A percentile compares a stretch with the other conserved stretches of the same genome.
These are phyloP conservation scores for Fusarium brachygibbosum DNA, from an alignment of 2,329 filamentous ascomycete genomes.

Conservation along the genomic window DNA sequence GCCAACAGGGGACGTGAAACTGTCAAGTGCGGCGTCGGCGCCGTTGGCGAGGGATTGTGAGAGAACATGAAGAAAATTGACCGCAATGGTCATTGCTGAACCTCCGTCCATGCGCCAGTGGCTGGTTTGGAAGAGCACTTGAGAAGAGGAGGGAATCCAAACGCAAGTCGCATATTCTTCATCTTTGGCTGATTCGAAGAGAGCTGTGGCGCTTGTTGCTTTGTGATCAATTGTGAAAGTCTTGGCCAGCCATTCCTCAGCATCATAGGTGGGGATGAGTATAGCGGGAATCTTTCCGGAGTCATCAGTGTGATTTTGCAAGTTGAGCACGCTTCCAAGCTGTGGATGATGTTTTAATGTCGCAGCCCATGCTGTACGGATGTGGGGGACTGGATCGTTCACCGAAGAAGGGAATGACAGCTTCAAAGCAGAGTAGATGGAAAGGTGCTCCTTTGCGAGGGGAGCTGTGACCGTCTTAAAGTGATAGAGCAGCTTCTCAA, in stretches of 20 bases:
- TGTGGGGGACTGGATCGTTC: not conserved
- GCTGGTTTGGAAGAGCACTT: slow-evolving; percentile 11
- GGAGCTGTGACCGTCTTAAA: slow-evolving; percentile 11
- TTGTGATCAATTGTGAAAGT: slow-evolving; percentile 6
- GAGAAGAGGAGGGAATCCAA: slow-evolving; percentile 10
- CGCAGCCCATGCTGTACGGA: slow-evolving; percentile 10
- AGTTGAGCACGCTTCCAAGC: slow-evolving; percentile 11
- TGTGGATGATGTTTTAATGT: slow-evolving; percentile 5
- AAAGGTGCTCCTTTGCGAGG: slow-evolving; percentile 5
- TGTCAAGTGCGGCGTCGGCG: not conserved
- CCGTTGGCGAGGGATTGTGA: slow-evolving; percentile 6
- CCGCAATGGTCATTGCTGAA: slow-evolving; percentile 9
- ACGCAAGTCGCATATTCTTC: slow-evolving; percentile 9
- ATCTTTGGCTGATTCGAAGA: slow-evolving; percentile 12
- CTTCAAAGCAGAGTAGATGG: slow-evolving; percentile 8
- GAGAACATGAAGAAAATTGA: slow-evolving; percentile 13
- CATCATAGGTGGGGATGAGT: slow-evolving; percentile 1
- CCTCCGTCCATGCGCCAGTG: slow-evolving; percentile 12
- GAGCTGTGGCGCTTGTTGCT: not conserved
- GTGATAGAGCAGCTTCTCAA: slow-evolving; percentile 6
- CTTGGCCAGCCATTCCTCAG: slow-evolving; percentile 9
- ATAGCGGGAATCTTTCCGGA: not conserved
- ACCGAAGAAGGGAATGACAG: slow-evolving; percentile 1
- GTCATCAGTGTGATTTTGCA: not conserved
- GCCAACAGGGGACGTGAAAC: slow-evolving; percentile 5